Base-by-base conservation (phyloP, 192 early-diverging fungal species). In the Obelidium mucronatum region DNA sequence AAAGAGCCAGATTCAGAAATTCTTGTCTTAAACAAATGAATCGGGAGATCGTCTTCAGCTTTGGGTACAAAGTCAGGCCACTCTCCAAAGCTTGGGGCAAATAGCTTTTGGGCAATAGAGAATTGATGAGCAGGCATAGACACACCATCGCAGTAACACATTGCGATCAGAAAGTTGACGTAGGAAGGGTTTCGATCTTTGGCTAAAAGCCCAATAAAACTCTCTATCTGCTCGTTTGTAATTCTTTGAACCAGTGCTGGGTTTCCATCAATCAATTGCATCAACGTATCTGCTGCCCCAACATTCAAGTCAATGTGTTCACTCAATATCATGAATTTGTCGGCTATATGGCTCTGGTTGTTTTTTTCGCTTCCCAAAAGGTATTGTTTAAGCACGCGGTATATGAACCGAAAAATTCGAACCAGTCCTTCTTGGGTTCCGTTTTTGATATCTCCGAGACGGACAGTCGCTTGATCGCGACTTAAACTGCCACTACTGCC, bases 251-350 rank as follows among this genome's bases (percentile, higher is more conserved):
- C 78, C 52, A 82, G 80, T 15, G 54, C 6, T 17, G 60, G 52
- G 44, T 82, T 82, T 37, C 79, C 78, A 33, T 48, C 59, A 52
- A 82, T 70, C 8, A 82, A 60, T 54, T 82, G 80, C 80, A 82
- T 82, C 15, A 82, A 39, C 2, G 80, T 68, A 28, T 82, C 80
- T 26, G 80, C 80, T 6, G 80, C 80, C 42, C 80, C 80, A 70
- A 82, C 37, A 40, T 82, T 80, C 15, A 80, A 33, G 63, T 77
- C 74, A 40, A 82, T 48, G 40, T 82, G 80, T 19, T 52, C 48
- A 64, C 73, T 59, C 13, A 82, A 13, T 2, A 69, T 80, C 63
- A 77, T 58, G 51, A 79, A 82, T n/a, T 79, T 67, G n/a, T 62
- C 52, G 2, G 80, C 79, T 28, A 82, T 22, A 72, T 82, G 78